A percentile compares a stretch with the other conserved stretches of the same genome.
Evolutionary conservation across 768 basidiomycete genomes (phyloP).

Genomic region (Mycena galopus): DNA sequence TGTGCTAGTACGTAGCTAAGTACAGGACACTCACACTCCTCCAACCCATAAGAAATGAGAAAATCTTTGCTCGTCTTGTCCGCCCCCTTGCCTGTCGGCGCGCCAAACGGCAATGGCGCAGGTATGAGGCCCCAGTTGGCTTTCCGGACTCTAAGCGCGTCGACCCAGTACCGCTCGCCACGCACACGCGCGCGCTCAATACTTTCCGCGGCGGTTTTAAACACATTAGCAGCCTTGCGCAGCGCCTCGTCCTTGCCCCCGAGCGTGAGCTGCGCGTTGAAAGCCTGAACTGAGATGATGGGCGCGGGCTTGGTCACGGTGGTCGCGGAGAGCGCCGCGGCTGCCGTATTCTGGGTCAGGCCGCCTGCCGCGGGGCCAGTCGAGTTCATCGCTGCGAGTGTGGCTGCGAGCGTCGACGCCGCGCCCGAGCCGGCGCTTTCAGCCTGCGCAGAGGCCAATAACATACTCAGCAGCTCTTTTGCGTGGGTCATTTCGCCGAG

Average conservation of each 20-base stretch:
- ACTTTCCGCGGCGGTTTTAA: constrained; percentile 76
- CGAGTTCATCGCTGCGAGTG: not conserved
- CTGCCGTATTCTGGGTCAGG: not conserved
- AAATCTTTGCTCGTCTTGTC: constrained; percentile 89
- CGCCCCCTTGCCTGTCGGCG: constrained; percentile 80
- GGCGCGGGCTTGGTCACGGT: constrained; percentile 75
- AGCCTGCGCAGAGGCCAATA: constrained; percentile 59
- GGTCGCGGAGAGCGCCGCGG: constrained; percentile 66
- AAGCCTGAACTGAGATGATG: constrained; percentile 75
- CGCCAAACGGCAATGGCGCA: constrained; percentile 79
- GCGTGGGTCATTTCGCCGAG: constrained; percentile 86
- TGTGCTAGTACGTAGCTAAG: not conserved
- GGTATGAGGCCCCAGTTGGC: constrained; percentile 87
- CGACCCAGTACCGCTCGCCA: constrained; percentile 84
- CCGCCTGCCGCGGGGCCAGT: not conserved
- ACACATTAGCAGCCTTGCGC: constrained; percentile 77
- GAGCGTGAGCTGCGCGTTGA: constrained; percentile 77
- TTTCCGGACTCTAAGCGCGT: constrained; percentile 81
- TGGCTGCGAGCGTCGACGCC: not conserved
- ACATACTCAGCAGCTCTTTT: constrained; percentile 72
- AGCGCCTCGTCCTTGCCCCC: constrained; percentile 88
- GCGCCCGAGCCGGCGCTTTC: constrained; percentile 43
- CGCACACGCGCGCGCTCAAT: constrained; percentile 73
- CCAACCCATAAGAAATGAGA: constrained; percentile 82
- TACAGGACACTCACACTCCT: constrained; percentile 72